Base-by-base conservation (phyloP, 2,329 filamentous ascomycete genomes). In the Neofusicoccum laricinum region DNA sequence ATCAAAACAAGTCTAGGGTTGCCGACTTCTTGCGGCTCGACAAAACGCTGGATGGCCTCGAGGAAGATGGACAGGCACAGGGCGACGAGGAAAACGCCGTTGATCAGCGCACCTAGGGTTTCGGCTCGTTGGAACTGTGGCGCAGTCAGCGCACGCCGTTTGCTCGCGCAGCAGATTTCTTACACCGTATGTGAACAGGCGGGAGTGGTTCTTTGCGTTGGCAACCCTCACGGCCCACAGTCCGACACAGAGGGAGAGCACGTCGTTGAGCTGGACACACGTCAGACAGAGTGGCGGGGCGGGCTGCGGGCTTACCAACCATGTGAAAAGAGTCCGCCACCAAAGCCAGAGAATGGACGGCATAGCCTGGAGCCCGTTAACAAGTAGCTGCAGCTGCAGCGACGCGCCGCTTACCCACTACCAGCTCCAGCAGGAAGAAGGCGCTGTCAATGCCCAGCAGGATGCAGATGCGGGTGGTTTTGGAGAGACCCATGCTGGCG, bases 251-350 rank as follows among this genome's bases (percentile, higher is more conserved):
- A 99, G 82, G 1, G 95, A 98, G 66, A 99, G 89, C 71, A 99
- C 95, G 86, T 99, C 95, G 82, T 99, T 99, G 66, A 99, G 84
- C 90, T 93, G 50, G 15, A 41, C 17, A 62, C 21, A 45, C 63
- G 64, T 70, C 65, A 70, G 69, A 10, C 40, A 34, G 64, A 32
- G 43, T 40, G 59, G 48, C 50, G 15, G 10, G 14, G 19, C 50
- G 5, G 25, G 7, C 14, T 14, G 36, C 21, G 38, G 50, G 46
- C n/a, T 59, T 57, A 77, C 84, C 71, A 75, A 92, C 90, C 95
- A 99, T 99, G 80, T 99, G 95, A 78, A 99, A 99, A 66, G 95
- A 93, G 81, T 99, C 95, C 62, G 95, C 95, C 74, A 96, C 93
- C 65, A 99, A 85, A 41, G 95, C 95, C 70, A 99, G 86, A 17